Base-by-base conservation (phyloP, 768 basidiomycete genomes). In the Hysterangium stoloniferum region DNA sequence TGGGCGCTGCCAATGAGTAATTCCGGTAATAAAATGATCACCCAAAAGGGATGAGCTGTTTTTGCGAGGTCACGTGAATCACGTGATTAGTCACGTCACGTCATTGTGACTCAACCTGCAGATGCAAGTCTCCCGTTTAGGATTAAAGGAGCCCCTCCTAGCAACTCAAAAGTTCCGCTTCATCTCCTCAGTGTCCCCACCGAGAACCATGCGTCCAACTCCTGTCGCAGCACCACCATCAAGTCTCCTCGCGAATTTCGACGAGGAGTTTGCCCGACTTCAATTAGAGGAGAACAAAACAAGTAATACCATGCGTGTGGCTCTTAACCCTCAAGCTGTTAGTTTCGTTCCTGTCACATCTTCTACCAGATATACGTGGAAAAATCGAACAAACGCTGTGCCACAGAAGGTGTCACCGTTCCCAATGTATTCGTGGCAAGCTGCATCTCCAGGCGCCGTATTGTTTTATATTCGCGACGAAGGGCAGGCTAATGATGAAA, bases 381-480 rank as follows among this genome's bases (percentile, higher is more conserved):
- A 19, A 5, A 27, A 6, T 7, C 6, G 20, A 6, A 32, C 11
- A 5, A 45, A 32, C 6, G 12, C 9, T 22, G n/a, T 19, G 13
- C 28, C 44, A 32, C 17, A 31, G 28, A 32, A 32, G 48, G 15
- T 15, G 38, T 13, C 20, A 25, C 6, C 52, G 1, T 59, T 66
- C 15, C 66, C 71, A 0, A 17, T 58, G 7, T 76, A 74, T 53
- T 65, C 68, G 12, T 76, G 69, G 49, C 56, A 59, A 54, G 65
- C 70, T 48, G 68, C 64, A 43, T 35, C 47, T 2, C 64, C 64
- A 3, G 19, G 32, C 0, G 68, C 75, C 0, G 56, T 61, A 1
- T 63, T 71, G 7, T 63, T 70, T 12, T 77, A 76, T 33, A 69
- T 64, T 8, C 62, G 56, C 24, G 59, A 63, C 29, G 75, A 73